Percentiles rank a stretch among this genome's conserved stretches.
Conservation (phyloP, 2,329 filamentous ascomycete genomes). For the Monilinia fructigena region DNA sequence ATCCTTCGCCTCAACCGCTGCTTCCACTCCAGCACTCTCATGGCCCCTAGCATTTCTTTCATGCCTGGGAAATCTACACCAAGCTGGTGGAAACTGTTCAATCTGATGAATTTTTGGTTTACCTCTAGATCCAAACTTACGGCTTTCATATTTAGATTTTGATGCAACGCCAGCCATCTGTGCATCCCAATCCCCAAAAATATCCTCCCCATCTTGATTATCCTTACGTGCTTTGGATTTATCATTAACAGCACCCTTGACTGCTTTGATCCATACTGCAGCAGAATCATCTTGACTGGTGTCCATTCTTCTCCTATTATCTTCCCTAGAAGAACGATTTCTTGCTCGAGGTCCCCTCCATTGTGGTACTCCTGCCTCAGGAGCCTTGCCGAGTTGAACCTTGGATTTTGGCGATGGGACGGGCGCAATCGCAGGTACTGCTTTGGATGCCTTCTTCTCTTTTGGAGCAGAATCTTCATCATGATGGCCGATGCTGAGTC, state of each 20-base stretch:
- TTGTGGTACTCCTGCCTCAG: constrained; percentile 4
- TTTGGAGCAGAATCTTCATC: not conserved
- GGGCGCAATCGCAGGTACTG: not conserved
- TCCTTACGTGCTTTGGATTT: constrained; percentile 18
- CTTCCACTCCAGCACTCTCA: constrained; percentile 26
- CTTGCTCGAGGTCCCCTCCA: constrained; percentile 22
- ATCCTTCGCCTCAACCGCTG: constrained; percentile 32
- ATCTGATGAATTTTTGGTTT: constrained; percentile 25
- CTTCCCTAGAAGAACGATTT: constrained; percentile 15
- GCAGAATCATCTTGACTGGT: constrained; percentile 22
- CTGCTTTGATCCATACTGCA: constrained; percentile 21
- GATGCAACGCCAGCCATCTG: constrained; percentile 3
- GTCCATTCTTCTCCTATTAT: constrained; percentile 19
- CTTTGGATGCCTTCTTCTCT: not conserved
- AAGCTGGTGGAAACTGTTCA: constrained; percentile 33
- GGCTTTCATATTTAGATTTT: constrained; percentile 29
- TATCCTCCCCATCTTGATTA: constrained; percentile 9
- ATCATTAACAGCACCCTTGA: constrained; percentile 12
- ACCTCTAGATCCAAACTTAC: constrained; percentile 32
- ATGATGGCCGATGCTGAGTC: not conserved
- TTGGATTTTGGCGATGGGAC: not conserved
- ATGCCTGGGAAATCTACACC: constrained; percentile 37
- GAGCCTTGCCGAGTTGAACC: not conserved
- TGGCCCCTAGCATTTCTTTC: constrained; percentile 31
- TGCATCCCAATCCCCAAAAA: constrained; percentile 22